Percentiles rank a stretch among this genome's conserved stretches.
Evolutionary conservation across 1,284 basidiomycete genomes (phyloP).

Genomic region (Apiotrichum laibachii): DNA sequence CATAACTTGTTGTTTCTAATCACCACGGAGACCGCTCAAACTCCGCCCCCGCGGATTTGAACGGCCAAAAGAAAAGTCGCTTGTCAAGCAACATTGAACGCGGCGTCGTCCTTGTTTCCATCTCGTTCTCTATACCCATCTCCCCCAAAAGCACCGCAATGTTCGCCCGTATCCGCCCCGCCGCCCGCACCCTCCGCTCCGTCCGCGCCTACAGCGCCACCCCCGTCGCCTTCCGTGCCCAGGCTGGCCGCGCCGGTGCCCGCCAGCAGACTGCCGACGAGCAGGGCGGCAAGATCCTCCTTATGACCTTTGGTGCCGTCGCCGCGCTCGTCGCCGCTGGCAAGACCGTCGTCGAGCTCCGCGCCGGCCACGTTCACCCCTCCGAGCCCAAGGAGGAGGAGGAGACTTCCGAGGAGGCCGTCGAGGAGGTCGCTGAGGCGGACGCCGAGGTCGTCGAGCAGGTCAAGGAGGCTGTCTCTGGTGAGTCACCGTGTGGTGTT

Average conservation of each 20-base stretch:
- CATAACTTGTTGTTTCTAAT: no score
- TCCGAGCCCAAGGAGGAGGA: conserved; percentile 3
- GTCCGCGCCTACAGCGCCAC: not conserved
- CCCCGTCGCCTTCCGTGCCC: not conserved
- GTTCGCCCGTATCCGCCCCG: conserved; percentile 10
- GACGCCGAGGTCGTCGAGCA: conserved; percentile 6
- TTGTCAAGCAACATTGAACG: not conserved
- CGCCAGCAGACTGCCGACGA: not conserved
- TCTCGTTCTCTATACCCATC: not conserved
- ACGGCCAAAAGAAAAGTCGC: not conserved
- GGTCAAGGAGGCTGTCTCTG: not conserved
- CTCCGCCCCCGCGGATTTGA: not conserved
- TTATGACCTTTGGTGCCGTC: conserved; percentile 3
- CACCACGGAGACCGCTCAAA: no score
- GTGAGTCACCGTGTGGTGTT: not conserved
- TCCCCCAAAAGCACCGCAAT: not conserved
- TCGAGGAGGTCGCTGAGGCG: conserved; percentile 9
- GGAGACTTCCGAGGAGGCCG: not conserved
- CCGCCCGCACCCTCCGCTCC: not conserved
- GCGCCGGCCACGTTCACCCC: conserved; percentile 2
- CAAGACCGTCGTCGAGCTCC: not conserved
- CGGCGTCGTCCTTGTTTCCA: not conserved
- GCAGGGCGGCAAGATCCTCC: not conserved
- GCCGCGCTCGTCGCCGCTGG: conserved; percentile 8
- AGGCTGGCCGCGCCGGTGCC: no score